Base-by-base conservation (phyloP, 108 stramenopile species). In the Parmales sp. region DNA sequence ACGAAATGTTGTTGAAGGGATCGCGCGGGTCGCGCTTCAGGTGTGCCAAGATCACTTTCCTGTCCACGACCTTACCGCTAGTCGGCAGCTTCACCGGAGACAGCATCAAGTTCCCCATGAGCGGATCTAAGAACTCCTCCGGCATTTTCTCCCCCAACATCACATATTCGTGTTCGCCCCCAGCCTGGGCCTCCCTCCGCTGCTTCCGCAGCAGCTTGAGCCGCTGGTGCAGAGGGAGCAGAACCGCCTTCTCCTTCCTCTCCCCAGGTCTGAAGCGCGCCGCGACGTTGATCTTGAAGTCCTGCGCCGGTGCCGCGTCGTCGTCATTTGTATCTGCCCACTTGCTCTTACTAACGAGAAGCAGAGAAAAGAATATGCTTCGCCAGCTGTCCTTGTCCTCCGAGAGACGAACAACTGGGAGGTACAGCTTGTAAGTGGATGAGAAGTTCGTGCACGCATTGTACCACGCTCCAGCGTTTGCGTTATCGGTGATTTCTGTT, bases 221-320 rank as follows among this genome's bases (percentile, higher is more conserved):
- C 29, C 54, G 13, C 54, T 60, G 54, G 26, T 60, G 54, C 13
- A 60, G 54, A 26, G 54, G 54, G 16, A 60, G 54, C 26, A 60
- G 20, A 16, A 60, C 36, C 5, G 26, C 4, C 7, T 5, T 26
- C 54, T 60, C 36, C 31, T 60, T 60, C 54, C 54, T 60, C 31
- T 28, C 29, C 20, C 54, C 54, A 6, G 54, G 54, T 16, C 54
- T 28, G 54, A 60, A 60, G 31, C 54, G 29, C 3, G n/a, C 4
- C 25, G 54, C 54, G 8, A 60, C 54, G 31, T 60, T 28, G 28
- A 60, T 60, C 54, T 60, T 60, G 54, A 60, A 60, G 54, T 60
- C 54, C 5, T 28, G 36, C 4, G 25, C 20, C 3, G 16, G 1
- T 5, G 28, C 54, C 2, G 8, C 31, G 16, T 34, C 26, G 31